These are phyloP conservation scores for Inga laurina DNA, from an alignment of 306 rosid species.

Conservation along the genomic window DNA sequence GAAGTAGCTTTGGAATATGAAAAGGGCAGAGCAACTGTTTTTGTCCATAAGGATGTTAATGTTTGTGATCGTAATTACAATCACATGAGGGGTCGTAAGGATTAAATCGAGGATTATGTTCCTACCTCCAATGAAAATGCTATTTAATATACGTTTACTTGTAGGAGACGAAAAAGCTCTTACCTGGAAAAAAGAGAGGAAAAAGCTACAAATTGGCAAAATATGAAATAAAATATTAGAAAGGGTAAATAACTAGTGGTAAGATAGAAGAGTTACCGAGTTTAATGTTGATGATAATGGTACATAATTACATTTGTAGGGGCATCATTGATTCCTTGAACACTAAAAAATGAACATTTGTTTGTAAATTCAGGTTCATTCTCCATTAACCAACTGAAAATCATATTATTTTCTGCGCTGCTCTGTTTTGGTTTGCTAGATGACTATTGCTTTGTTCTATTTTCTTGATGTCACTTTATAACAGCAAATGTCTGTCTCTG, in stretches of 20 bases:
- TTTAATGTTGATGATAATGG: not conserved
- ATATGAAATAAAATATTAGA: not conserved
- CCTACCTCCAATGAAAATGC: not conserved
- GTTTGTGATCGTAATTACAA: too few species aligned
- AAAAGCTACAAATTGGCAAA: not conserved
- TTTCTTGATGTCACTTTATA: conserved; percentile 6
- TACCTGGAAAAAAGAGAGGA: not conserved
- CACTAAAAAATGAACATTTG: not conserved
- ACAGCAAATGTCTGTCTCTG: conserved; percentile 2
- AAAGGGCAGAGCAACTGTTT: not conserved
- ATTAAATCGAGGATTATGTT: not conserved
- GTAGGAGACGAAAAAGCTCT: not conserved
- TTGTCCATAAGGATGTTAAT: not conserved
- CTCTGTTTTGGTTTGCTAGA: not conserved
- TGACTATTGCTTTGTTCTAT: not conserved
- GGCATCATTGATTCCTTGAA: not conserved
- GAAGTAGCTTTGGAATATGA: not conserved
- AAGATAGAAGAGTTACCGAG: not conserved
- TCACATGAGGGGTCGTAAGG: too few species aligned
- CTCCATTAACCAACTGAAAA: conserved; percentile 11
- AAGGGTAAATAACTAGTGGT: too few species aligned
- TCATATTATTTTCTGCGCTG: not conserved
- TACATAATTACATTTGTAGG: not conserved
- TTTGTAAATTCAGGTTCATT: not conserved
- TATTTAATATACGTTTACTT: not conserved